A percentile compares a stretch with the other conserved stretches of the same genome.
phyloP scores from a whole-genome alignment of 192 early-diverging fungal species.

The Coemansia brasiliensis region DNA sequence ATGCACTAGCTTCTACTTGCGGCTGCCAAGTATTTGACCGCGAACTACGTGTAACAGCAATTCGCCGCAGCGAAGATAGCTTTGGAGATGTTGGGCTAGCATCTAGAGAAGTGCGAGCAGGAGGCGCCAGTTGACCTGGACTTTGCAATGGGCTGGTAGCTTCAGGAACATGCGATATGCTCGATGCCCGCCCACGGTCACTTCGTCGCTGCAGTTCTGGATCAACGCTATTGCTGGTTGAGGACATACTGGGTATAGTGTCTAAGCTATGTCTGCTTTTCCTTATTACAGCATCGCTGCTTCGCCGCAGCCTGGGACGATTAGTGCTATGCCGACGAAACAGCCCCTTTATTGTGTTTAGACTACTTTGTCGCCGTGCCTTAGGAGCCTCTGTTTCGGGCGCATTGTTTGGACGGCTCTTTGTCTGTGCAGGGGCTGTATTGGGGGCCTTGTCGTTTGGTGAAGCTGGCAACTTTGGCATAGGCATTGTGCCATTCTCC shows the following conservation, averaged over 20 bases:
- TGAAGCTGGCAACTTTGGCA: conserved; percentile 13
- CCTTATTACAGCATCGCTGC: neutral
- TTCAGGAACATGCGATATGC: neutral
- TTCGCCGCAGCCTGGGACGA: neutral
- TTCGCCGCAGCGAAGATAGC: conserved; percentile 20
- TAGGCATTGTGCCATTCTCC: conserved; percentile 11
- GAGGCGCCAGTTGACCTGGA: neutral
- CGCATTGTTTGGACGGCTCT: neutral
- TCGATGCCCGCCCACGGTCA: neutral
- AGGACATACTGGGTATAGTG: conserved; percentile 14
- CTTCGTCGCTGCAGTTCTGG: neutral
- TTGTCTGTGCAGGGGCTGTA: neutral
- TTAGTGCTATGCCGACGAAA: conserved; percentile 30
- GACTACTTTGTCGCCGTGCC: conserved; percentile 34
- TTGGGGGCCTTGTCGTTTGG: neutral
- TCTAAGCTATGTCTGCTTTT: conserved; percentile 8
- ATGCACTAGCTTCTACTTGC: neutral
- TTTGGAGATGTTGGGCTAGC: conserved; percentile 10
- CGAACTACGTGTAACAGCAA: conserved; percentile 24
- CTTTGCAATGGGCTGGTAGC: neutral
- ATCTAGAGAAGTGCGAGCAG: conserved; percentile 8
- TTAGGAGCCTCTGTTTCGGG: neutral
- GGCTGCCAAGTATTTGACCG: conserved; percentile 27
- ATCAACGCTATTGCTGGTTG: neutral
- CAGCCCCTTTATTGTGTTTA: conserved; percentile 27